Evolutionary conservation across 2,329 filamentous ascomycete genomes (phyloP).

Genomic region (Paecilomyces sp.): DNA sequence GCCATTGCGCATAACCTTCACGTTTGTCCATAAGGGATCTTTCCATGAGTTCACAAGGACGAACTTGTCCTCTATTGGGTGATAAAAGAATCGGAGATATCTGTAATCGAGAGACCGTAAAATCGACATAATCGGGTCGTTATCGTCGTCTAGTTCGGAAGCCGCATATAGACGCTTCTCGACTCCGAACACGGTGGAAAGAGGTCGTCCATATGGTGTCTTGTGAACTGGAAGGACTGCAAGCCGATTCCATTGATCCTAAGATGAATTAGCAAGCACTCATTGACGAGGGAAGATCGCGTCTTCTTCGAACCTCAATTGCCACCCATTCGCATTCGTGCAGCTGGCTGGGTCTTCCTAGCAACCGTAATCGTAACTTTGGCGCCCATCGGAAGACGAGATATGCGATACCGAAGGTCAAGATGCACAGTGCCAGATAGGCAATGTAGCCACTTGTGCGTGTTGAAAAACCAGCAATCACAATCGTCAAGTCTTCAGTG

Average conservation of each 20-base stretch:
- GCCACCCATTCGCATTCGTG: constrained; percentile 83
- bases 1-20: constrained; percentile 66
- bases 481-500: constrained; percentile 90
- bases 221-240: constrained; percentile 62
- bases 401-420: constrained; percentile 71
- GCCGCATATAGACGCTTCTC: constrained; percentile 51
- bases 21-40: constrained; percentile 79
- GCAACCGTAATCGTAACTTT: constrained; percentile 70
- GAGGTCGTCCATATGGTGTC: constrained; percentile 52
- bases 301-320: constrained; percentile 57
- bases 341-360: constrained; percentile 63
- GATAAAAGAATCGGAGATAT: constrained; percentile 88
- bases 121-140: constrained; percentile 67
- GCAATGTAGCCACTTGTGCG: constrained; percentile 59
- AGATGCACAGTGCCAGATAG: constrained; percentile 64
- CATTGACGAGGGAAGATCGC: constrained; percentile 19
- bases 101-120: constrained; percentile 82
- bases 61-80: constrained; percentile 84
- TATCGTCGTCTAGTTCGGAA: constrained; percentile 62
- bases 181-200: constrained; percentile 53
- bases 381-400: constrained; percentile 86
- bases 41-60: constrained; percentile 85
- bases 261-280: constrained; percentile 17
- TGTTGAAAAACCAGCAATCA: constrained; percentile 84
- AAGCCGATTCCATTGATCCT: constrained; percentile 96